Evolutionary conservation across 495 filamentous ascomycete genomes (phyloP).

Genomic region (Penicillium lividum): DNA sequence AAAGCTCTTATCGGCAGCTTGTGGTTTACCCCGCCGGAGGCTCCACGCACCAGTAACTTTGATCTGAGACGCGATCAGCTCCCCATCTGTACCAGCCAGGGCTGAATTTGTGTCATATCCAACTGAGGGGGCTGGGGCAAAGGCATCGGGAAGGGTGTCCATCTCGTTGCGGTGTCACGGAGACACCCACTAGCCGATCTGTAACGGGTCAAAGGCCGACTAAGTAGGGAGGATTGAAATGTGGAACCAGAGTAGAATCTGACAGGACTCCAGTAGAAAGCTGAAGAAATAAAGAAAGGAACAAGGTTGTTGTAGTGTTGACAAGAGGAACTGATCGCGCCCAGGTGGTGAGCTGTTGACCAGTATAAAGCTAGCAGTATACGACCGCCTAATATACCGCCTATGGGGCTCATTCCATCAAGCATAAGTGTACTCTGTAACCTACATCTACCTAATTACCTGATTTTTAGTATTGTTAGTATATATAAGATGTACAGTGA

Average conservation of each 20-base stretch:
- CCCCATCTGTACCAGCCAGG: not conserved
- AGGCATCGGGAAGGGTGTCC: conserved; percentile 35
- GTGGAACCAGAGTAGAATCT: not conserved
- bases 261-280: not conserved
- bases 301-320: not conserved
- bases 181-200: conserved; percentile 6
- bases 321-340: not conserved
- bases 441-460: not conserved
- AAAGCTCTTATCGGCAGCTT: conserved; percentile 4
- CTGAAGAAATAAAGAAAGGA: not conserved
- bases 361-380: not conserved
- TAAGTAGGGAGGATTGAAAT: not conserved
- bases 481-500: no score
- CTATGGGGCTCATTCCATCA: not conserved
- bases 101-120: not conserved
- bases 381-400: not conserved
- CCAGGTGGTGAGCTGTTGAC: not conserved
- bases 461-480: no score
- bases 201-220: not conserved
- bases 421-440: not conserved
- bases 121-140: conserved; percentile 21
- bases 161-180: conserved; percentile 16
- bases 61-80: conserved; percentile 8
- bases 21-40: conserved; percentile 8
- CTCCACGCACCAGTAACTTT: conserved; percentile 35